Percentiles rank a stretch among this genome's conserved stretches.
These are phyloP conservation scores for Diplodia sapinea DNA, from an alignment of 2,329 filamentous ascomycete species.

Conservation along the genomic window DNA sequence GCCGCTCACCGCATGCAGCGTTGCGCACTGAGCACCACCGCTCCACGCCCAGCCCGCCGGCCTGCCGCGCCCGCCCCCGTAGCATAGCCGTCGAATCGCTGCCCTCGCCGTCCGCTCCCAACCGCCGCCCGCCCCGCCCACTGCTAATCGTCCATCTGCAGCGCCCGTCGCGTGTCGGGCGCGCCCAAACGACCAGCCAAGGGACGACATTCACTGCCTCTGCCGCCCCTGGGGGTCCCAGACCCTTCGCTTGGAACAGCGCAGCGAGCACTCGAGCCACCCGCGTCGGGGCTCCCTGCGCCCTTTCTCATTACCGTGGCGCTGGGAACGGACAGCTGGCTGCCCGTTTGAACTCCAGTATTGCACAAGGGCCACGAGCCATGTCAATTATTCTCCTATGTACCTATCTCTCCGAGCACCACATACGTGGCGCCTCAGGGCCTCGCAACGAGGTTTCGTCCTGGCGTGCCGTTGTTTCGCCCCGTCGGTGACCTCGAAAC, in stretches of 20 bases:
- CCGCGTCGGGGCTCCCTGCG: slow-evolving; percentile 22
- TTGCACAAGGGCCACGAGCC: slow-evolving; percentile 26
- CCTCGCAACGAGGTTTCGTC: slow-evolving; percentile 7
- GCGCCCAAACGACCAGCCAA: neutral
- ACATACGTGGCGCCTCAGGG: slow-evolving; percentile 23
- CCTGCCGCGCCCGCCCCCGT: neutral
- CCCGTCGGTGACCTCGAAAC: slow-evolving; percentile 5
- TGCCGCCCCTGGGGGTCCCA: slow-evolving; percentile 23
- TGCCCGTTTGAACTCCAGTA: slow-evolving; percentile 19
- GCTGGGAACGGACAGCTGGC: slow-evolving; percentile 28
- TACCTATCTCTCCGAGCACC: slow-evolving; percentile 3
- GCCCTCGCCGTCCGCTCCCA: neutral
- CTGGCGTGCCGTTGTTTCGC: slow-evolving; percentile 13
- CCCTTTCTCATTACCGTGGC: slow-evolving; percentile 29
- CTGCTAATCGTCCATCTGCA: neutral
- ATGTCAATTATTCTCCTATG: slow-evolving; percentile 25
- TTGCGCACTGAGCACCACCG: slow-evolving; percentile 16
- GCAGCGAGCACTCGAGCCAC: slow-evolving; percentile 26
- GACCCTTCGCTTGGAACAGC: slow-evolving; percentile 26
- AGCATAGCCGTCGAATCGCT: neutral
- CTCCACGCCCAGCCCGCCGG: neutral
- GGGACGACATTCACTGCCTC: neutral
- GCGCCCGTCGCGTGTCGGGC: neutral
- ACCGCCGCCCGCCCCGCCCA: slow-evolving; percentile 6
- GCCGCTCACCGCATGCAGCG: slow-evolving; percentile 27